Conservation (phyloP, 768 basidiomycete species). For the Antrodiella citrinella region DNA sequence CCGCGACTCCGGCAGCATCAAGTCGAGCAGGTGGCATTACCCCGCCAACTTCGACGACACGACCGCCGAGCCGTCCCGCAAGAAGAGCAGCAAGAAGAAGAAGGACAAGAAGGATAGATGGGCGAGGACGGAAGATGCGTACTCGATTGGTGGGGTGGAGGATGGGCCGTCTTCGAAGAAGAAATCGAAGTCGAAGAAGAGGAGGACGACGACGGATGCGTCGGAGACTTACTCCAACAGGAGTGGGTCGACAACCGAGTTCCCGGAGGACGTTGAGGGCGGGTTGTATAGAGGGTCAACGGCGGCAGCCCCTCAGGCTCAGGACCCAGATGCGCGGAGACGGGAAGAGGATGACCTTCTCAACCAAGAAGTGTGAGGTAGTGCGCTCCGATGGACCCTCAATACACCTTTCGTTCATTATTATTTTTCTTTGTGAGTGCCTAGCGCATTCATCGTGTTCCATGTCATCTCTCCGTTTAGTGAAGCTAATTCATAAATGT, state of each 20-base stretch:
- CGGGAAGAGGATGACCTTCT: conserved; percentile 47
- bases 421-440: neutral
- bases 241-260: conserved; percentile 34
- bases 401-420: neutral
- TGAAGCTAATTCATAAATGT: neutral
- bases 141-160: conserved; percentile 32
- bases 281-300: conserved; percentile 47
- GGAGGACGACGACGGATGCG: conserved; percentile 34
- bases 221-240: conserved; percentile 25
- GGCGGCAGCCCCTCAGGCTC: conserved; percentile 1
- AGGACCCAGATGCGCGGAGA: conserved; percentile 6
- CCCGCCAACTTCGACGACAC: conserved; percentile 76
- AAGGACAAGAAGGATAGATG: conserved; percentile 83
- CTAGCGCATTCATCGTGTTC: neutral
- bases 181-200: conserved; percentile 58
- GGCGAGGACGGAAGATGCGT: conserved; percentile 83
- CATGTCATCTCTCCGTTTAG: neutral
- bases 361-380: conserved; percentile 50
- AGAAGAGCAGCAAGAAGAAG: conserved; percentile 50
- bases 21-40: conserved; percentile 66
- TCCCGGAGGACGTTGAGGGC: conserved; percentile 69
- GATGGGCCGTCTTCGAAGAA: conserved; percentile 43
- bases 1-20: conserved; percentile 27
- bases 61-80: conserved; percentile 24
- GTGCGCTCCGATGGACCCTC: neutral